A percentile compares a stretch with the other conserved stretches of the same genome.
phyloP scores from a whole-genome alignment of 2,329 filamentous ascomycete species.

The Aureobasidium sp. region DNA sequence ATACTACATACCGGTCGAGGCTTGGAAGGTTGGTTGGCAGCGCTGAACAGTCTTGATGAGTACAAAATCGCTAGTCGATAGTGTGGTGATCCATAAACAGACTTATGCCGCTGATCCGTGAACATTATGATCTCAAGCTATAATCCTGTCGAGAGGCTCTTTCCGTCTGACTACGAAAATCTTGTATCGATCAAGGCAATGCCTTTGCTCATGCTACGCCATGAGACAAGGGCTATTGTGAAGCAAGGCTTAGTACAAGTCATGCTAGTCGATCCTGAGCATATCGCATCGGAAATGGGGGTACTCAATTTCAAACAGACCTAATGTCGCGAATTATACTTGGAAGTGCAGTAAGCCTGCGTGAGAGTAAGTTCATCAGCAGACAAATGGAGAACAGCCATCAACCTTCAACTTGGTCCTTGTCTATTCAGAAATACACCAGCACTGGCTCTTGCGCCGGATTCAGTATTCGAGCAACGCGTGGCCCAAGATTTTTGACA shows the following conservation, averaged over 20 bases:
- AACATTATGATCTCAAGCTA: neutral
- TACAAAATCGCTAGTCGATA: neutral
- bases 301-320: neutral
- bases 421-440: too few relatives aligned
- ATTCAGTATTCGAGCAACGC: too few relatives aligned
- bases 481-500: too few relatives aligned
- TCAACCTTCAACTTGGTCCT: neutral
- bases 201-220: neutral
- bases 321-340: neutral
- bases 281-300: neutral
- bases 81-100: neutral
- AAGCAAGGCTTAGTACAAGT: constrained; percentile 1
- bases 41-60: neutral
- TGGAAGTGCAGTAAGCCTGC: constrained; percentile 1
- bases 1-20: constrained; percentile 2
- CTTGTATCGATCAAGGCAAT: neutral
- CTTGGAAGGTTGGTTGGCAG: constrained; percentile 5
- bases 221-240: neutral
- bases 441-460: too few relatives aligned
- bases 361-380: too few relatives aligned
- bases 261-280: neutral
- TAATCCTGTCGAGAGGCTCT: neutral
- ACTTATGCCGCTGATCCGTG: constrained; percentile 5
- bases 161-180: neutral
- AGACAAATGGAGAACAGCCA: neutral